Evolutionary conservation across 768 basidiomycete genomes (phyloP), one percentile per base, ranked within the genome.

Genomic region (Cystobasidium onofrii): DNA sequence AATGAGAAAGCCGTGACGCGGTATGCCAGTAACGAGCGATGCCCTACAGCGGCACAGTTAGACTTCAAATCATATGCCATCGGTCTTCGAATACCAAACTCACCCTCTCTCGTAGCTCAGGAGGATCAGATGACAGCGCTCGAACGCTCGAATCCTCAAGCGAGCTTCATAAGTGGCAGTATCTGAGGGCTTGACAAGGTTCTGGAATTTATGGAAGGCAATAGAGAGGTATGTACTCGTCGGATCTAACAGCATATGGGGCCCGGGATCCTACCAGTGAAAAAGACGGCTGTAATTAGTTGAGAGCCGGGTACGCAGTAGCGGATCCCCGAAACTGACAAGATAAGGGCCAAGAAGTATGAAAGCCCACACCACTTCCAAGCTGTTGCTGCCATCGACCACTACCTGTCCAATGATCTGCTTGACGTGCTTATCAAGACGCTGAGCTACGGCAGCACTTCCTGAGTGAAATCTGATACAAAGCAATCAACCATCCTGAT

Each of bases 61-160:
- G 39, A 39, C 39, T 6, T 39, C 39, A 39, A 39, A n/a, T n/a
- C n/a, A n/a, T n/a, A n/a, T n/a, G n/a, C n/a, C n/a, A n/a, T n/a
- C n/a, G n/a, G n/a, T n/a, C n/a, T n/a, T n/a, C n/a, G n/a, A n/a
- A n/a, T n/a, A n/a, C n/a, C n/a, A n/a, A 4, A 60, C 57, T 34
- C 23, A 60, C 57, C 57, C 57, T 29, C 57, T 60, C 20, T 60
- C 57, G 20, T 60, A 60, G 25, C 57, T 60, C 10, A 60, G 57
- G 13, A 60, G 57, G 4, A 60, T 34, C 12, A 60, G 27, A 60
- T 60, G 57, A 60, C 57, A 60, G 15, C 57, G 57, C 23, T 60
- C 57, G 25, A 29, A 60, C 2, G 57, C 57, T 60, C 57, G 9
- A 29, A 60, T 60, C 6, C 33, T 25, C 6, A 60, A 20, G 13